Evolutionary conservation across 164 flowering plant species (phyloP).

Genomic region (Buxus sempervirens): DNA sequence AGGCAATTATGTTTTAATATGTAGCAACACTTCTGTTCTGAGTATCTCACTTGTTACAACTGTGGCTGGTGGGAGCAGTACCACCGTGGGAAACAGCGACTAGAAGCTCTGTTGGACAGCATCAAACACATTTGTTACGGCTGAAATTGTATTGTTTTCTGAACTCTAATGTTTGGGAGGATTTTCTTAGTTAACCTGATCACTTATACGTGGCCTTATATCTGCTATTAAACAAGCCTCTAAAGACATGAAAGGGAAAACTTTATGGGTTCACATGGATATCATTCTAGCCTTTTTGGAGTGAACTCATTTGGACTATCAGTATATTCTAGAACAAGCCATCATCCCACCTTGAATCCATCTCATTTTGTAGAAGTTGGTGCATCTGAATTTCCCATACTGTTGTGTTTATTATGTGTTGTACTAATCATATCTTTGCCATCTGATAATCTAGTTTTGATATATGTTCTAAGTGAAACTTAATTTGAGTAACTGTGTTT

Average conservation of each 20-base stretch:
- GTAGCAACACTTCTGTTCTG: background rate
- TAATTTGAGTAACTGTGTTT: background rate
- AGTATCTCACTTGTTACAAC: background rate
- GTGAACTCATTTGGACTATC: slow-evolving; percentile 19
- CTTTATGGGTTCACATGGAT: slow-evolving; percentile 21
- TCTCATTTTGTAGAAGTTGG: slow-evolving; percentile 67
- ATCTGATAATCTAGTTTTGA: background rate
- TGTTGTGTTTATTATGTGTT: background rate
- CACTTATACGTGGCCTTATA: slow-evolving; percentile 68
- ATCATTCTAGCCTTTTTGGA: slow-evolving; percentile 21
- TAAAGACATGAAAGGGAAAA: slow-evolving; percentile 47
- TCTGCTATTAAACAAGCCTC: slow-evolving; percentile 49
- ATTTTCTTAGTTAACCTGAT: slow-evolving; percentile 9
- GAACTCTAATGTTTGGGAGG: slow-evolving; percentile 11
- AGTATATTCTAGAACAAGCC: slow-evolving; percentile 10
- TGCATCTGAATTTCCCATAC: background rate
- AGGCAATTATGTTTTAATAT: too few species aligned
- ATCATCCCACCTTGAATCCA: slow-evolving; percentile 23
- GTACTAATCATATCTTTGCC: background rate
- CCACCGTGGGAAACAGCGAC: background rate
- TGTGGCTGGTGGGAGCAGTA: background rate
- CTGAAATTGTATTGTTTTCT: background rate
- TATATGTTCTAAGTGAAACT: background rate
- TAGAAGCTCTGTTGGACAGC: background rate
- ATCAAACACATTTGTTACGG: background rate